Percentiles rank a stretch among this genome's conserved stretches.
Conservation (phyloP, 2,329 filamentous ascomycete species). For the Fusarium sarcochroum region DNA sequence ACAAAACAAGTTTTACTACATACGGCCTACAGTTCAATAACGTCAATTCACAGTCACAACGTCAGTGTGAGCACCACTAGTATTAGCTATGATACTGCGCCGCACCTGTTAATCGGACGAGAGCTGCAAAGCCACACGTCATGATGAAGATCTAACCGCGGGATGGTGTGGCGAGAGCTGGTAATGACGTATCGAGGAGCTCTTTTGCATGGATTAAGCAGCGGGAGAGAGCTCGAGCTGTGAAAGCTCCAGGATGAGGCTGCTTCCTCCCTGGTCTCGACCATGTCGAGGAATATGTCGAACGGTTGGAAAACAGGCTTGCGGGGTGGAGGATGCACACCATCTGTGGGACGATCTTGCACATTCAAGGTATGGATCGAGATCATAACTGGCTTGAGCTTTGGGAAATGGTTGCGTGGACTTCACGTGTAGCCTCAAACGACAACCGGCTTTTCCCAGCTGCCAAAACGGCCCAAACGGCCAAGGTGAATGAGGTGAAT, state of each 20-base stretch:
- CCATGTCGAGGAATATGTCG: conserved; percentile 5
- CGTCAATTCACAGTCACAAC: conserved; percentile 40
- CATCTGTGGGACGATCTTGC: conserved; percentile 33
- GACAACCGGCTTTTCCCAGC: conserved; percentile 16
- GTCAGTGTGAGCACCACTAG: conserved; percentile 44
- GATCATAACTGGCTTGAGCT: conserved; percentile 35
- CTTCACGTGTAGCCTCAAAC: conserved; percentile 7
- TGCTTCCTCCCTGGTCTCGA: conserved; percentile 18
- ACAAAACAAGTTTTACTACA: conserved; percentile 48
- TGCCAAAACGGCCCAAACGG: conserved; percentile 4
- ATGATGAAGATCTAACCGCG: conserved; percentile 42
- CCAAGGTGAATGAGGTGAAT: conserved; percentile 9
- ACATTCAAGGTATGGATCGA: conserved; percentile 38
- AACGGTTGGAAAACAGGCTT: conserved; percentile 41
- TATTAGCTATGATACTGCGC: conserved; percentile 39
- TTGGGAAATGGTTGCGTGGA: conserved; percentile 28
- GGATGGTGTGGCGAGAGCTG: conserved; percentile 44
- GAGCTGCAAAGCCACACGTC: conserved; percentile 46
- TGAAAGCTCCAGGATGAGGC: conserved; percentile 32
- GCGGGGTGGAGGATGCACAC: conserved; percentile 40
- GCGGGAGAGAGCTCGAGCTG: conserved; percentile 23
- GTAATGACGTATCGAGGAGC: conserved; percentile 45
- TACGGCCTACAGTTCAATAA: conserved; percentile 27
- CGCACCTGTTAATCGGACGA: conserved; percentile 36
- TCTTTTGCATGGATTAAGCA: conserved; percentile 28